Base-by-base conservation (phyloP, 2,329 filamentous ascomycete species). In the Ceratocystis smalleyi region DNA sequence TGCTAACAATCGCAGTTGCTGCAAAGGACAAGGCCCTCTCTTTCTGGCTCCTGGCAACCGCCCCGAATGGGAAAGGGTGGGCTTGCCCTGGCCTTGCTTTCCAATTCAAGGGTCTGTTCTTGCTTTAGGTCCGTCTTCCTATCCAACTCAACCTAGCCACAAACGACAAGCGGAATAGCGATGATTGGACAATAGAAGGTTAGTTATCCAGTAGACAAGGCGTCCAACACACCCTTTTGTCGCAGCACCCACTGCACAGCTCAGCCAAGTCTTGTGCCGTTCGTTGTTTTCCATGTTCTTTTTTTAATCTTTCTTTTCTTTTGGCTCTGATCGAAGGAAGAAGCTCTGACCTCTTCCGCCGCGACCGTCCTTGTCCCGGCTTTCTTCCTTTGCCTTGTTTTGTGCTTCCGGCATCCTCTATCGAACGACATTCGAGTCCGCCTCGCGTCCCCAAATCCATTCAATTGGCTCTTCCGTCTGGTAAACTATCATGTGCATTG, bases 81-180 rank as follows among this genome's bases (percentile, higher is more conserved):
- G 30, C 22, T 35, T 57, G 54, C 54, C 24, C 35, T 40, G 35
- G 10, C 35, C 35, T 12, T 35, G 5, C 27, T 30, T 19, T 60
- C 57, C 57, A 60, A 43, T 43, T 22, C 57, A 30, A 57, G 54
- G 57, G 57, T 32, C 57, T 24, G 12, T 60, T 60, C 22, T n/a
- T 62, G 24, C 35, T 5, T 63, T 57, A 40, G 30, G 15, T 5
- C 24, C 27, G 8, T 51, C n/a, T 51, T 63, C 5, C 19, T 17
- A 22, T 60, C n/a, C 17, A 51, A 35, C 24, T 35, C 5, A 43
- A 61, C 6, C 27, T 27, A 27, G 27, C 27, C 8, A 49, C 19
- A 22, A 43, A 54, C 17, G 61, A 61, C 19, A 5, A 43, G 12
- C 15, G 5, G 45, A 22, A 55, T 43, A 40, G 35, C 35, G 10